These are phyloP conservation scores for Yarrowia yakushimensis DNA, from an alignment of 805 yeast species.

Conservation along the genomic window DNA sequence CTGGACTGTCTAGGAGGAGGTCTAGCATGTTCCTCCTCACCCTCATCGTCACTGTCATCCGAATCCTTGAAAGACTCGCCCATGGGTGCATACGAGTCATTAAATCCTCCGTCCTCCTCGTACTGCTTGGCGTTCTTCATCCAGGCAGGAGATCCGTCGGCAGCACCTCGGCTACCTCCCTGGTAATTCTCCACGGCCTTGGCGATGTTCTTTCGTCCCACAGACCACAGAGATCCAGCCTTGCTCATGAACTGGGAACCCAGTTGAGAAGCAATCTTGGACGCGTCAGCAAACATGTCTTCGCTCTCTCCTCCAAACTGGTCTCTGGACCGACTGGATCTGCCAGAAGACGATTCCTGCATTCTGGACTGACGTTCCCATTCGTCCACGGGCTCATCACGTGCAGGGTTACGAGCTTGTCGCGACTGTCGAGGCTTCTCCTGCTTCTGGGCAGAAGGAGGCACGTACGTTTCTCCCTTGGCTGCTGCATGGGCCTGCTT, in stretches of 20 bases:
- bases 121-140: constrained; percentile 59
- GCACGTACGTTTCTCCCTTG: constrained; percentile 27
- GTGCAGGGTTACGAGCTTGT: background rate
- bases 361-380: constrained; percentile 11
- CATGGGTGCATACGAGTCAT: background rate
- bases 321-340: background rate
- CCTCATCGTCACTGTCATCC: constrained; percentile 15
- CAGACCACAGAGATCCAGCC: constrained; percentile 56
- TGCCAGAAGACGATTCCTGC: background rate
- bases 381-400: background rate
- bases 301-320: background rate
- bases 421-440: background rate
- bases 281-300: constrained; percentile 2
- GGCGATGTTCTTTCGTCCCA: constrained; percentile 58
- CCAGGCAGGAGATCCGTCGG: constrained; percentile 65
- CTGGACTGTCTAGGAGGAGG: constrained; percentile 7
- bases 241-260: constrained; percentile 55
- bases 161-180: constrained; percentile 31
- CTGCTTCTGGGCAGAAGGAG: background rate
- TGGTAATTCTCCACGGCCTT: constrained; percentile 61
- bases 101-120: background rate
- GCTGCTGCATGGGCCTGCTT: constrained; percentile 50
- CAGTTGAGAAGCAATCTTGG: constrained; percentile 21
- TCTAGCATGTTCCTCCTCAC: constrained; percentile 22
- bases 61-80: constrained; percentile 20